Evolutionary conservation across 2,329 filamentous ascomycete genomes (phyloP).

Genomic region (Fusarium sp.): DNA sequence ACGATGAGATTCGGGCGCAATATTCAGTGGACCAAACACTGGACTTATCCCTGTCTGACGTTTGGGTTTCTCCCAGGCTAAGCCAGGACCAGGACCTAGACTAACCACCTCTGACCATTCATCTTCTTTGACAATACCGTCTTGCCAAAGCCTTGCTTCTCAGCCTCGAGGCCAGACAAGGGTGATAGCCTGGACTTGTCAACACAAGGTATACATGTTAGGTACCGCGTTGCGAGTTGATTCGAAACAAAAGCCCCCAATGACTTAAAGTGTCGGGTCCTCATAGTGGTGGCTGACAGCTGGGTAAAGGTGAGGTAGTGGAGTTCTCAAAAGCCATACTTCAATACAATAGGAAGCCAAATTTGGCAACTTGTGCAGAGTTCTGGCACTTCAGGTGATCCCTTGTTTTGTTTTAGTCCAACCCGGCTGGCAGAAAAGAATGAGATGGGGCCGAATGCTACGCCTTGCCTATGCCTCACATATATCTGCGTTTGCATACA

Average conservation of each 20-base stretch:
- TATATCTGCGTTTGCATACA: conserved; percentile 9
- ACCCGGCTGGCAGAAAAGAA: background rate
- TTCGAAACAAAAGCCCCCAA: conserved; percentile 36
- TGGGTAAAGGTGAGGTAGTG: conserved; percentile 15
- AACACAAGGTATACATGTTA: conserved; percentile 2
- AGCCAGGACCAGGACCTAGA: conserved; percentile 37
- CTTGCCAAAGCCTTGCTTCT: background rate
- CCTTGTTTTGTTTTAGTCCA: background rate
- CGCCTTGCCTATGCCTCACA: conserved; percentile 25
- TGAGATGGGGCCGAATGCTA: conserved; percentile 10
- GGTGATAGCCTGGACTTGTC: background rate
- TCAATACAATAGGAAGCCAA: background rate
- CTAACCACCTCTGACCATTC: conserved; percentile 22
- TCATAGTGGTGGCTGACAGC: conserved; percentile 37
- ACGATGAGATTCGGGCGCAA: conserved; percentile 41
- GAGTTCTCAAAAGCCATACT: conserved; percentile 13
- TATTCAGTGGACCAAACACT: conserved; percentile 45
- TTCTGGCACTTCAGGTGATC: conserved; percentile 6
- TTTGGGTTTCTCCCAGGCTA: background rate
- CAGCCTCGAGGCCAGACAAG: background rate
- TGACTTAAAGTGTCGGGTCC: conserved; percentile 11
- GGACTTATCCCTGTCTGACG: no score
- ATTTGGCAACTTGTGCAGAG: conserved; percentile 26
- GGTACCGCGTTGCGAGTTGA: conserved; percentile 26
- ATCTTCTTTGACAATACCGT: conserved; percentile 23